These are phyloP conservation scores for Cornus florida DNA, from an alignment of 148 eudicot genomes.

Conservation along the genomic window DNA sequence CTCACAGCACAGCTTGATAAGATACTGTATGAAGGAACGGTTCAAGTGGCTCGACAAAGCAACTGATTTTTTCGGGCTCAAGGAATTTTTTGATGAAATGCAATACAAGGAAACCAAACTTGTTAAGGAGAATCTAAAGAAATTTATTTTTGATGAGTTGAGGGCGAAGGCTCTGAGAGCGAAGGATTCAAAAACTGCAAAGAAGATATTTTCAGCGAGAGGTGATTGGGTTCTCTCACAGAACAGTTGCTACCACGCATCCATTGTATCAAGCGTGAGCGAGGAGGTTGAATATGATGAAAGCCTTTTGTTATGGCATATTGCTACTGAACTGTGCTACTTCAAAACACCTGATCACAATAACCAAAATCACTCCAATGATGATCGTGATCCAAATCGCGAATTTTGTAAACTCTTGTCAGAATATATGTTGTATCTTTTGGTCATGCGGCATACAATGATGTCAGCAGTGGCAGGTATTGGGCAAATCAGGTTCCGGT, in stretches of 20 bases:
- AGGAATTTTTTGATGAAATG: no score
- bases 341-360: neutral
- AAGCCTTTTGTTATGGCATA: constrained; percentile 9
- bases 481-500: constrained; percentile 8
- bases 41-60: neutral
- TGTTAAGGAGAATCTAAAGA: neutral
- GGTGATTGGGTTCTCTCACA: constrained; percentile 4
- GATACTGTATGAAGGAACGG: neutral
- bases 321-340: constrained; percentile 9
- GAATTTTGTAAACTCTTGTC: neutral
- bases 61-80: neutral
- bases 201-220: neutral
- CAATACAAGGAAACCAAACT: neutral
- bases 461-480: constrained; percentile 13
- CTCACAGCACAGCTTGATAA: constrained; percentile 4
- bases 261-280: neutral
- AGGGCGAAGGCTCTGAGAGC: neutral
- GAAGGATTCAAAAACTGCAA: neutral
- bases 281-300: neutral
- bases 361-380: neutral
- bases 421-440: constrained; percentile 12
- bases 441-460: constrained; percentile 8
- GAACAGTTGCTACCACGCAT: neutral
- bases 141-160: neutral
- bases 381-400: neutral